A percentile compares a stretch with the other conserved stretches of the same genome.
Conservation (phyloP, 2,329 filamentous ascomycete genomes). For the Diaporthe humulicola region DNA sequence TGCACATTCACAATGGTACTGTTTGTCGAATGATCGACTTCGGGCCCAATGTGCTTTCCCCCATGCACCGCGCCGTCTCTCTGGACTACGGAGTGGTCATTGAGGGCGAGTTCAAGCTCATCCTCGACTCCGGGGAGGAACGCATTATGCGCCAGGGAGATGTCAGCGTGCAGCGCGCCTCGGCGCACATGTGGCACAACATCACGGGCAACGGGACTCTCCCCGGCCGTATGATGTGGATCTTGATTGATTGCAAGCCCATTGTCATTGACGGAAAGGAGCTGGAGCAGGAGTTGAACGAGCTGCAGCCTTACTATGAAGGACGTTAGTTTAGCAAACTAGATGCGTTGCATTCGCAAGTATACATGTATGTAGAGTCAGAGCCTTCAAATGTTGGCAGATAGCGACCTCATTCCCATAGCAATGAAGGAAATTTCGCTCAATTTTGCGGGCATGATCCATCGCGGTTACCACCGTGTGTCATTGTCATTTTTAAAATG, state of each 20-base stretch:
- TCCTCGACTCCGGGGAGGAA: not conserved
- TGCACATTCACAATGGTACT: not conserved
- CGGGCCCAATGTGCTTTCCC: not conserved
- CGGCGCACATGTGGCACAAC: not conserved
- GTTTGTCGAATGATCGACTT: not conserved
- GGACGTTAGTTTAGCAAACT: too few species aligned
- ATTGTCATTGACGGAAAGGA: not conserved
- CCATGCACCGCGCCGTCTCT: not conserved
- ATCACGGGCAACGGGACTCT: not conserved
- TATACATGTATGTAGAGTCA: too few species aligned
- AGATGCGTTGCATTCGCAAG: too few species aligned
- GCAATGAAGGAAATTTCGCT: too few species aligned
- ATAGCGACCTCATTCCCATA: too few species aligned
- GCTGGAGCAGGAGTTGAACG: not conserved
- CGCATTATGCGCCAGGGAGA: not conserved
- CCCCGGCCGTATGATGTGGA: not conserved
- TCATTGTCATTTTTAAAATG: too few species aligned
- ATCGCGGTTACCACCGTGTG: too few species aligned
- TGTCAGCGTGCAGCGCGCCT: not conserved
- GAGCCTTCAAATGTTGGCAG: too few species aligned
- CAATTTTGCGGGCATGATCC: too few species aligned
- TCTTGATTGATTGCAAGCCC: not conserved
- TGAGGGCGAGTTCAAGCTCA: not conserved
- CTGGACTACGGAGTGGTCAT: not conserved
- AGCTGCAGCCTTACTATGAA: not conserved